Conservation (phyloP, 805 yeast species). For the Candida namnaoensis region DNA sequence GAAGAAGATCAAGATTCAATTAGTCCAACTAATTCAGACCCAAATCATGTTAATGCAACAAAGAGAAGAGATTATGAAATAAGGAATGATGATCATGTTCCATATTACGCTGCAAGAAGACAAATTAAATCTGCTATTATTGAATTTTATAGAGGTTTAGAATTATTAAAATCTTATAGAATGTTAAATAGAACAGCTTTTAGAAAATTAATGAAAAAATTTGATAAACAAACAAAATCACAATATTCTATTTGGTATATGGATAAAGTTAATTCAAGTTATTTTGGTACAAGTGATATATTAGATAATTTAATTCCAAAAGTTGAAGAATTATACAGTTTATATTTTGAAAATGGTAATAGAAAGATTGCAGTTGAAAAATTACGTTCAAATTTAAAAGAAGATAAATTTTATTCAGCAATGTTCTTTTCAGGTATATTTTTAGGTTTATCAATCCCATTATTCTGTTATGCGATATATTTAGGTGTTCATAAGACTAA, state of each 20-base stretch:
- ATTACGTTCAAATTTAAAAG: constrained; percentile 39
- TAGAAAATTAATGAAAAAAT: constrained; percentile 83
- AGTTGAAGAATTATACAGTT: constrained; percentile 61
- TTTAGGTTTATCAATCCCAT: constrained; percentile 64
- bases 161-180: constrained; percentile 61
- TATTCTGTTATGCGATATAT: constrained; percentile 51
- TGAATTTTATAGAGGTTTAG: constrained; percentile 69
- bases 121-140: constrained; percentile 60
- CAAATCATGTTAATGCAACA: constrained; percentile 17
- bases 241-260: constrained; percentile 38
- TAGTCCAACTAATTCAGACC: constrained; percentile 2
- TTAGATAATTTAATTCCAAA: constrained; percentile 55
- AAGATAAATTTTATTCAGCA: constrained; percentile 26
- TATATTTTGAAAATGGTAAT: constrained; percentile 61
- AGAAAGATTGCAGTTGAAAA: constrained; percentile 62
- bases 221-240: constrained; percentile 62
- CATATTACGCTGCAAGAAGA: constrained; percentile 57
- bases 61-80: constrained; percentile 41
- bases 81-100: constrained; percentile 29
- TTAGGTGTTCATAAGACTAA: constrained; percentile 36
- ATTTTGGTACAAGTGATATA: constrained; percentile 54
- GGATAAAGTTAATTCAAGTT: constrained; percentile 46
- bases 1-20: not conserved
- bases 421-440: constrained; percentile 59
- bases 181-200: constrained; percentile 80